Evolutionary conservation across 441 rosid genomes (phyloP), one percentile per base, ranked within the genome.

Genomic region (Croton laevigatus): DNA sequence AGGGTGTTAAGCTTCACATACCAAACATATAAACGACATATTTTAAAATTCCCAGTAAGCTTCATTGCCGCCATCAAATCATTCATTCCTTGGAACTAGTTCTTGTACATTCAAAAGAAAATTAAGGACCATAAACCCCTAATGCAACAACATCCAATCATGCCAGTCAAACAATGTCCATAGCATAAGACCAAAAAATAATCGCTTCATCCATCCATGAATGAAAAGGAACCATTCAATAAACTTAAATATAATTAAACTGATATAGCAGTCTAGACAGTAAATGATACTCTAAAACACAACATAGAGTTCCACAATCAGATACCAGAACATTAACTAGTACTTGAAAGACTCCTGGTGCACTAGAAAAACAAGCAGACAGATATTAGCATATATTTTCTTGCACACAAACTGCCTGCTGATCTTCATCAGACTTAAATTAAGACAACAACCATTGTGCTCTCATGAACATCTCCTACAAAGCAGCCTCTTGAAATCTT

Each of bases 401-500:
- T 34, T 37, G 66, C 64, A 49, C 14, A 37, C 44, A 65, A 59
- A 46, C 63, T 52, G 45, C 44, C 19, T 8, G 37, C 14, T 1
- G 45, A 48, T 73, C 68, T 46, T 49, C 34, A 45, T 53, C 71
- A 13, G 66, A 70, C 76, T 65, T 23, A 54, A 74, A 17, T 52
- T 34, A 40, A 66, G 53, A 59, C 65, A 57, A 63, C 27, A 60
- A 42, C 52, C 51, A 68, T 27, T 32, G 68, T 44, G 6, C 36
- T 55, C 52, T 17, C 42, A 62, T 44, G 7, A 68, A 51, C 69
- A 71, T 8, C 46, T 65, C 59, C 76, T 54, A 38, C 40, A 54
- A 20, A 52, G 62, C 60, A 45, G 77, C 77, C 62, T 62, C 69
- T 69, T 34, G 65, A 62, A 63, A 63, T 51, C 64, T 52, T 75